Conservation (phyloP, 495 filamentous ascomycete species). For the Aspergillus sclerotiicarbonarius region DNA sequence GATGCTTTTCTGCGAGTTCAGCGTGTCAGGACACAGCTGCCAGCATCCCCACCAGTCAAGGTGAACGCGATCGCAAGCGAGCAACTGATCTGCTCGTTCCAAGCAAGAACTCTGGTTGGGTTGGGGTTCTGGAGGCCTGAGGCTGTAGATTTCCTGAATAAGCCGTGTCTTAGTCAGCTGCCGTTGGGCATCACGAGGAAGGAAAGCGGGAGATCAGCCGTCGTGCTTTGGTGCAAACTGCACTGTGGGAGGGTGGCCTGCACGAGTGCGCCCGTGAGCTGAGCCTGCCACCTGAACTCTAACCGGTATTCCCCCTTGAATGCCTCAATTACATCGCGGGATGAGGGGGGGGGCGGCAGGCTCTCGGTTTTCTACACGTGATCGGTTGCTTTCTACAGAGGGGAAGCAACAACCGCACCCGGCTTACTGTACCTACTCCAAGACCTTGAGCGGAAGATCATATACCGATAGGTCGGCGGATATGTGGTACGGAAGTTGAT, state of each 20-base stretch:
- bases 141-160: conserved; percentile 10
- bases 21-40: conserved; percentile 14
- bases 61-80: conserved; percentile 8
- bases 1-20: neutral
- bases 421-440: too few species aligned
- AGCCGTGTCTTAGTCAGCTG: conserved; percentile 17
- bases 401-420: too few species aligned
- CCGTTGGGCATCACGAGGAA: conserved; percentile 10
- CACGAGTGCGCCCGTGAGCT: neutral
- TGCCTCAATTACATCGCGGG: too few species aligned
- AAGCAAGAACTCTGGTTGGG: conserved; percentile 15
- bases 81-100: conserved; percentile 9
- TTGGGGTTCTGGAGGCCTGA: conserved; percentile 7
- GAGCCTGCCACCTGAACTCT: neutral
- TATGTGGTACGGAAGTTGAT: neutral
- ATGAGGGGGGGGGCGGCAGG: too few species aligned
- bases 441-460: neutral
- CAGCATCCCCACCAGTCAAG: conserved; percentile 6
- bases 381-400: too few species aligned
- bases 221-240: neutral
- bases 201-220: conserved; percentile 1
- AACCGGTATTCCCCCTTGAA: too few species aligned
- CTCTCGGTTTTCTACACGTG: too few species aligned
- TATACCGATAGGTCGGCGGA: neutral
- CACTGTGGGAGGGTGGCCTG: neutral